Evolutionary conservation across 768 basidiomycete species (phyloP).

Genomic region (Leucocoprinus sp.): DNA sequence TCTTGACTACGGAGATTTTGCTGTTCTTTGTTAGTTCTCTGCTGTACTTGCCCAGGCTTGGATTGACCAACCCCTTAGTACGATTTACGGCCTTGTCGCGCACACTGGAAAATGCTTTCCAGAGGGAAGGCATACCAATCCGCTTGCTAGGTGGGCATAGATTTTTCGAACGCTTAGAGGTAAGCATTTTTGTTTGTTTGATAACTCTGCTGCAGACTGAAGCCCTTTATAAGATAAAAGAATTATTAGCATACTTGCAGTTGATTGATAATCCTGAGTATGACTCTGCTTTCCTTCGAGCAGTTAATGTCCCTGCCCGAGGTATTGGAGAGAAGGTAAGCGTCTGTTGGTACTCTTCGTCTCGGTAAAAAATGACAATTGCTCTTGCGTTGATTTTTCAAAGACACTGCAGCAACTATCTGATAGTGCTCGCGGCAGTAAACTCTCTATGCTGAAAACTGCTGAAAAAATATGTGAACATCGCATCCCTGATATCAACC

Average conservation of each 20-base stretch:
- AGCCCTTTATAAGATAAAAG: slow-evolving; percentile 51
- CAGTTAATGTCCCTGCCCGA: slow-evolving; percentile 63
- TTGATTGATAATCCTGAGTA: slow-evolving; percentile 67
- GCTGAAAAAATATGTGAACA: slow-evolving; percentile 59
- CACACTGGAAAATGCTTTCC: slow-evolving; percentile 64
- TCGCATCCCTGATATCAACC: slow-evolving; percentile 55
- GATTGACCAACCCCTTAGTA: slow-evolving; percentile 34
- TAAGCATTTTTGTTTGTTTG: slow-evolving; percentile 18
- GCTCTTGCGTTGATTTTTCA: neutral
- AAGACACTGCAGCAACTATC: slow-evolving; percentile 59
- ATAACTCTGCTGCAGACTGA: neutral
- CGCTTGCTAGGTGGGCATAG: slow-evolving; percentile 72
- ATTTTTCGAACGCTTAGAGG: slow-evolving; percentile 83
- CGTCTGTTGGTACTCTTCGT: neutral
- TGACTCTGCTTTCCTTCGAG: slow-evolving; percentile 61
- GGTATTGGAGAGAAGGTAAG: slow-evolving; percentile 73
- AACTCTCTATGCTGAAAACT: slow-evolving; percentile 47
- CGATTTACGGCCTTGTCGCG: slow-evolving; percentile 78
- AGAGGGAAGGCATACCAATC: slow-evolving; percentile 72
- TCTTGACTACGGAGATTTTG: slow-evolving; percentile 70
- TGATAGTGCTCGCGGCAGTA: slow-evolving; percentile 39
- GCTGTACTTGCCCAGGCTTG: neutral
- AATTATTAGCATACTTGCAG: slow-evolving; percentile 75
- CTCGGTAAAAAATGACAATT: neutral
- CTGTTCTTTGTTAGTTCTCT: slow-evolving; percentile 57